Conservation (phyloP, 1,284 basidiomycete genomes). For the Cryptococcus sp. region DNA sequence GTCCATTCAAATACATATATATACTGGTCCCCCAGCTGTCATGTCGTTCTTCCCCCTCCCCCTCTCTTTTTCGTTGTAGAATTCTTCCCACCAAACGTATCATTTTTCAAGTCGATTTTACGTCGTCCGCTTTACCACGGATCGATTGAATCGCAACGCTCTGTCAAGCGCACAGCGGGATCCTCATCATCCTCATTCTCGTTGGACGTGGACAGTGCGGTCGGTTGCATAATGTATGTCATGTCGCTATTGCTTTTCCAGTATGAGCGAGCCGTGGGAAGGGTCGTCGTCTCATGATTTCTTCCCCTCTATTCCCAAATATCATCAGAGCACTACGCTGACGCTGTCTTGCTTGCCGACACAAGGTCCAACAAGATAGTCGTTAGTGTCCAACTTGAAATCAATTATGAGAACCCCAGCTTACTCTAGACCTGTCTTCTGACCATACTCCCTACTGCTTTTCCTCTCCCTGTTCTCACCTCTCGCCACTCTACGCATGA, state of each 20-base stretch:
- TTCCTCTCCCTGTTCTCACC: not conserved
- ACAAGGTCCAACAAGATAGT: conserved; percentile 55
- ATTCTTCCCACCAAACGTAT: not conserved
- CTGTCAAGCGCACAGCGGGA: not conserved
- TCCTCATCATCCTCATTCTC: not conserved
- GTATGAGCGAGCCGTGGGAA: not conserved
- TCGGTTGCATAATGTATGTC: conserved; percentile 26
- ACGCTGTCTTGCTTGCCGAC: conserved; percentile 16
- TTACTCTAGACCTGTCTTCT: not conserved
- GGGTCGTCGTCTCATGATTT: not conserved
- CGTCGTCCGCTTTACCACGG: not conserved
- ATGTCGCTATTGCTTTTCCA: conserved; percentile 3
- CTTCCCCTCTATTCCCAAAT: not conserved
- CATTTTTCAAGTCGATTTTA: not conserved
- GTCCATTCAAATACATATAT: conserved; percentile 8
- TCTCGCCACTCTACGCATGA: not conserved
- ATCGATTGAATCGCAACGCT: not conserved
- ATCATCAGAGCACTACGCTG: conserved; percentile 20
- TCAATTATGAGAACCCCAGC: not conserved
- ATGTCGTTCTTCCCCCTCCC: conserved; percentile 3
- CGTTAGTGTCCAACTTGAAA: conserved; percentile 32
- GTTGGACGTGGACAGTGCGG: not conserved
- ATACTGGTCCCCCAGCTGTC: conserved; percentile 1
- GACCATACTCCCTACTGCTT: not conserved
- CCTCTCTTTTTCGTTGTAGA: not conserved